Evolutionary conservation across 148 eudicot species (phyloP).

Genomic region (Chenopodium album): DNA sequence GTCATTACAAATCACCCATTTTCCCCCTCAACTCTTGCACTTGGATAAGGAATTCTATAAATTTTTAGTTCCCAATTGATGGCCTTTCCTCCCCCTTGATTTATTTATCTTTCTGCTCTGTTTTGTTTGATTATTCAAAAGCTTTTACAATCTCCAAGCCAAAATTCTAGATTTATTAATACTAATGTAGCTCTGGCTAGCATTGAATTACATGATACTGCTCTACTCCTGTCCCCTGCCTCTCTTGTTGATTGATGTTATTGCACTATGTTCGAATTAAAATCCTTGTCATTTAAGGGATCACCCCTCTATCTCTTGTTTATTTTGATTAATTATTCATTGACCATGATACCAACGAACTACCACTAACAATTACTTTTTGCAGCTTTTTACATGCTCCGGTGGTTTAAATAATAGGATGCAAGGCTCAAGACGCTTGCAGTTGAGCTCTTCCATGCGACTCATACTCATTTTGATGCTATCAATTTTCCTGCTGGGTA

Average conservation of each 20-base stretch:
- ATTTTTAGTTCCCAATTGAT: not conserved
- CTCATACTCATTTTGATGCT: conserved; percentile 59
- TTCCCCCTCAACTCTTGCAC: not conserved
- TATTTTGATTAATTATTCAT: not conserved
- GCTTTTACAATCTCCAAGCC: not conserved
- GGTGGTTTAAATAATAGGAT: conserved; percentile 43
- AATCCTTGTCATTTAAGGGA: not conserved
- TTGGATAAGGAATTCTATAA: not conserved
- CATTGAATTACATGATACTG: not conserved
- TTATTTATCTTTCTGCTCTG: not conserved
- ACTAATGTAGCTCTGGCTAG: not conserved
- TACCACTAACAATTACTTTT: conserved; percentile 8
- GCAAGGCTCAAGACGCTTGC: conserved; percentile 36
- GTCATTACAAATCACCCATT: not conserved
- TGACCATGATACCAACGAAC: not conserved
- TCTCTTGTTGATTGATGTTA: too few relatives aligned
- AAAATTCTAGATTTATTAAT: not conserved
- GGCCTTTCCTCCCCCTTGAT: not conserved
- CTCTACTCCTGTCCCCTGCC: not conserved
- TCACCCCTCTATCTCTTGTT: not conserved
- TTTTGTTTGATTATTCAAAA: not conserved
- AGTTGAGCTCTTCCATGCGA: conserved; percentile 42
- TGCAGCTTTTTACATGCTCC: conserved; percentile 52
- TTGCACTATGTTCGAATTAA: not conserved
- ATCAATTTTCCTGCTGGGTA: conserved; percentile 66